These are phyloP conservation scores for Beta corolliflora DNA, from an alignment of 179 eudicot genomes.

Conservation along the genomic window DNA sequence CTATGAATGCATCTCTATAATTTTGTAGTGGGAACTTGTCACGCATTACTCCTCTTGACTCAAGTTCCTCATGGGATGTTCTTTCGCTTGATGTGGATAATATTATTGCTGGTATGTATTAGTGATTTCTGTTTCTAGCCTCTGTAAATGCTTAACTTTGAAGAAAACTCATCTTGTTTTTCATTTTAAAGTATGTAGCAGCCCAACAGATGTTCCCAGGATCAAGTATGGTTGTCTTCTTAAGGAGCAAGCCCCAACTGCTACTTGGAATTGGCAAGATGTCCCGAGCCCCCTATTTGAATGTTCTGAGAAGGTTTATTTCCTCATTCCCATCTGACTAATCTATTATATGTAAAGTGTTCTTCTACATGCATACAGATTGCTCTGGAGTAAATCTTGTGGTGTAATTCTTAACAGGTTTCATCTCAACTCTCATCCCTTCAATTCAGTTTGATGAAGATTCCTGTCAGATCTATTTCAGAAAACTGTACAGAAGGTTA, in stretches of 20 bases:
- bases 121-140: constrained; percentile 1
- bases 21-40: constrained; percentile 65
- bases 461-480: constrained; percentile 53
- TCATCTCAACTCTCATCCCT: constrained; percentile 54
- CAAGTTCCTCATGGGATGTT: constrained; percentile 66
- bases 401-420: constrained; percentile 45
- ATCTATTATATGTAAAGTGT: constrained; percentile 3
- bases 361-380: background rate
- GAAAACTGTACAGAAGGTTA: constrained; percentile 64
- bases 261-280: constrained; percentile 76
- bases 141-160: background rate
- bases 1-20: background rate
- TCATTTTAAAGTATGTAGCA: constrained; percentile 65
- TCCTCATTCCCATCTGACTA: constrained; percentile 3
- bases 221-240: constrained; percentile 63
- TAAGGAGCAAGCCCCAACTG: constrained; percentile 40
- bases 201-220: constrained; percentile 66
- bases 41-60: constrained; percentile 59
- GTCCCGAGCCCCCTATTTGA: constrained; percentile 62
- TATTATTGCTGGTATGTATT: constrained; percentile 65
- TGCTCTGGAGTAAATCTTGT: background rate
- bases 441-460: constrained; percentile 66
- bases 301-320: constrained; percentile 63
- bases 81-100: constrained; percentile 80
- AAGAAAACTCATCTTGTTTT: constrained; percentile 1